phyloP scores from a whole-genome alignment of 495 filamentous ascomycete species.

The Penicillium parvum region DNA sequence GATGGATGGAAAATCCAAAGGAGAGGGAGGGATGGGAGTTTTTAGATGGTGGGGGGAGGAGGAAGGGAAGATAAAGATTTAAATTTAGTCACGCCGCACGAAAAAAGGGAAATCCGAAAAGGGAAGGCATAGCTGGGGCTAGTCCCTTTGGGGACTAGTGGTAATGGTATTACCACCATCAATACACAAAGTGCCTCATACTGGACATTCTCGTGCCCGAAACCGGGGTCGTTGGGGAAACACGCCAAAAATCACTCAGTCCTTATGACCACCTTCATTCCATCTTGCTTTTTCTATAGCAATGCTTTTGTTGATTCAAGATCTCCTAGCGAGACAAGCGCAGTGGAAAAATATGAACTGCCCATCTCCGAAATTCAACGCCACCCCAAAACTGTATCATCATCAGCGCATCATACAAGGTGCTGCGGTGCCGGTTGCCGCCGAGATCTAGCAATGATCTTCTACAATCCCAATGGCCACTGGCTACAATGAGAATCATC shows the following conservation, averaged over 20 bases:
- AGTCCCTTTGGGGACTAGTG: slow-evolving; percentile 8
- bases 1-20: slow-evolving; percentile 26
- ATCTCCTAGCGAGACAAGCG: slow-evolving; percentile 5
- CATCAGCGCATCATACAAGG: slow-evolving; percentile 29
- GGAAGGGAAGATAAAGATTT: slow-evolving; percentile 26
- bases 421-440: slow-evolving; percentile 15
- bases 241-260: slow-evolving; percentile 17
- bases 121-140: slow-evolving; percentile 17
- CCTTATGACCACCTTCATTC: not conserved
- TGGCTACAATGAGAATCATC: no score
- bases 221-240: slow-evolving; percentile 28
- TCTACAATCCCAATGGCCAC: no score
- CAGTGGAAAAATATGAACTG: not conserved
- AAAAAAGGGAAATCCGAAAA: not conserved
- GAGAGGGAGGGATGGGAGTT: slow-evolving; percentile 24
- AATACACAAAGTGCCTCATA: slow-evolving; percentile 17
- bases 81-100: slow-evolving; percentile 28
- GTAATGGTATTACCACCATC: slow-evolving; percentile 6
- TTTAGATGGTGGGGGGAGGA: slow-evolving; percentile 25
- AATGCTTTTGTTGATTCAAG: not conserved
- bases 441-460: slow-evolving; percentile 9
- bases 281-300: slow-evolving; percentile 1
- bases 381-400: slow-evolving; percentile 25
- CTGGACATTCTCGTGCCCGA: slow-evolving; percentile 20
- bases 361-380: slow-evolving; percentile 11